Conservation (phyloP, 805 yeast species). For the Ogataea nitratoaversa region DNA sequence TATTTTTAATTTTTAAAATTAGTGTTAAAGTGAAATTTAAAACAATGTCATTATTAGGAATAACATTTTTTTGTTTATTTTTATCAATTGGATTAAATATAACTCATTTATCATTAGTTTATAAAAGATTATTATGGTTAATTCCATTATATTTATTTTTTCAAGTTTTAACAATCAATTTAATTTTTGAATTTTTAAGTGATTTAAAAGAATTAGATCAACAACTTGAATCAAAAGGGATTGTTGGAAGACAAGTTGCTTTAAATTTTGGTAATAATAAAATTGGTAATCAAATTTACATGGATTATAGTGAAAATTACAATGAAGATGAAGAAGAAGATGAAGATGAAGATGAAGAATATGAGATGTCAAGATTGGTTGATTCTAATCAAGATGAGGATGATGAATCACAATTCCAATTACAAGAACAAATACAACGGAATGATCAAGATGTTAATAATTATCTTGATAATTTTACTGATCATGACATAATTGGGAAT, state of each 20-base stretch:
- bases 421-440: too few species aligned
- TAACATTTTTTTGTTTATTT: conserved; percentile 34
- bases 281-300: background rate
- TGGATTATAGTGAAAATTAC: background rate
- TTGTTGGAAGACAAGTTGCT: conserved; percentile 57
- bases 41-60: conserved; percentile 44
- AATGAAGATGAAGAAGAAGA: conserved; percentile 1
- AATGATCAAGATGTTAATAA: too few species aligned
- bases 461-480: too few species aligned
- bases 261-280: conserved; percentile 1
- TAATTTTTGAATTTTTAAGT: conserved; percentile 65
- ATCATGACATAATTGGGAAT: too few species aligned
- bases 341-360: background rate
- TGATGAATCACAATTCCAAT: background rate
- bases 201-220: conserved; percentile 49
- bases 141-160: conserved; percentile 41
- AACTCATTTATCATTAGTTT: conserved; percentile 24
- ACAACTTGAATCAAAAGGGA: conserved; percentile 48
- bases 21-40: conserved; percentile 42
- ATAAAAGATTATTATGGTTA: conserved; percentile 47
- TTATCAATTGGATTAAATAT: conserved; percentile 32
- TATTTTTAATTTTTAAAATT: conserved; percentile 38
- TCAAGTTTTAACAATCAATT: conserved; percentile 46
- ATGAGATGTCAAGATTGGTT: background rate
- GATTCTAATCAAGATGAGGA: background rate